Conservation (phyloP, 495 filamentous ascomycete genomes). For the Lophium mytilinum region DNA sequence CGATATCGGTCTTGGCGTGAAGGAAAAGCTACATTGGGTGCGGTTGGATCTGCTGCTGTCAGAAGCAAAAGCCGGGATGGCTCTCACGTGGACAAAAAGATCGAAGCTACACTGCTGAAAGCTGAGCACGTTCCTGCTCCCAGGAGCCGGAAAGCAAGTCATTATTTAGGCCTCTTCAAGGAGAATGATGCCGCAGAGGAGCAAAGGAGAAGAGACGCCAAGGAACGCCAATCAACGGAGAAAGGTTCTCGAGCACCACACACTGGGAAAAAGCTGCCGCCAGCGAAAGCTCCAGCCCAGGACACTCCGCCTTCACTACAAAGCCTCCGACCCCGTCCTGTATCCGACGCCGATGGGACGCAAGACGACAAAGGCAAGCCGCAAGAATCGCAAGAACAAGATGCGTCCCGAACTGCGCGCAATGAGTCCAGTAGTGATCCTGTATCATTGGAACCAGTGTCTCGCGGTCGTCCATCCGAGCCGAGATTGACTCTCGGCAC, state of each 20-base stretch:
- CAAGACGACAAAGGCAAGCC: neutral
- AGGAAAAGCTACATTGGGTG: slow-evolving; percentile 28
- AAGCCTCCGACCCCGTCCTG: slow-evolving; percentile 15
- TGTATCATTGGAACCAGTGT: neutral
- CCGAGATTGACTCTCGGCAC: neutral
- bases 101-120: slow-evolving; percentile 70
- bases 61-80: slow-evolving; percentile 21
- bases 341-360: neutral
- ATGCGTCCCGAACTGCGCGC: no score
- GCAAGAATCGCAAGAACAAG: no score
- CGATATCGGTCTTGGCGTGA: slow-evolving; percentile 36
- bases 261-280: neutral
- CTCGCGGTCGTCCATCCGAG: neutral
- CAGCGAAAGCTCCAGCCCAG: neutral
- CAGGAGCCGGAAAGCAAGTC: slow-evolving; percentile 88
- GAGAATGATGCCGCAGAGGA: slow-evolving; percentile 63
- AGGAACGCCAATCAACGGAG: slow-evolving; percentile 11
- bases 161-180: slow-evolving; percentile 86
- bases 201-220: slow-evolving; percentile 28
- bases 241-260: neutral
- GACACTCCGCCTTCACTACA: neutral
- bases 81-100: slow-evolving; percentile 65
- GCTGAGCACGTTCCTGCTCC: slow-evolving; percentile 55
- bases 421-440: neutral
- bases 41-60: slow-evolving; percentile 2